Conservation (phyloP, 768 basidiomycete species). For the Leccinum disarticulatum region DNA sequence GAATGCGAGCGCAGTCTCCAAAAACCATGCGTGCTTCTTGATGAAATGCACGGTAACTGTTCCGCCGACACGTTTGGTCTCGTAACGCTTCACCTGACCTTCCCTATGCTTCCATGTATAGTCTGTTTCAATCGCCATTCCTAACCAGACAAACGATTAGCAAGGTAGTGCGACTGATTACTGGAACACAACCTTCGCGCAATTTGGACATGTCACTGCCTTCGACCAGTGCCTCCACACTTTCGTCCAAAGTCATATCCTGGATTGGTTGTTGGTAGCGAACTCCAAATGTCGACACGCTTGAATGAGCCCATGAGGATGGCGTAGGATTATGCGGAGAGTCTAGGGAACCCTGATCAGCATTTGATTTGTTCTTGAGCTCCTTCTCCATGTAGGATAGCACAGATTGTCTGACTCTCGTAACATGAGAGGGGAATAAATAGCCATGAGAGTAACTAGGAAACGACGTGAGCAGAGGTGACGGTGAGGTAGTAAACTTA, state of each 20-base stretch:
- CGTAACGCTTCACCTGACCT: conserved; percentile 63
- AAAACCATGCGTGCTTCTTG: conserved; percentile 96
- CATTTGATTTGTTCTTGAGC: conserved; percentile 37
- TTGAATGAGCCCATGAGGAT: conserved; percentile 73
- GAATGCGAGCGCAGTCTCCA: conserved; percentile 89
- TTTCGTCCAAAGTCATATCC: conserved; percentile 63
- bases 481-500: neutral
- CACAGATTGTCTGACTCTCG: conserved; percentile 61
- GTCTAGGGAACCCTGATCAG: conserved; percentile 20
- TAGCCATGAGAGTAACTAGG: conserved; percentile 92
- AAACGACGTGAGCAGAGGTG: conserved; percentile 8
- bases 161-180: neutral
- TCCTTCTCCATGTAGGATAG: conserved; percentile 49
- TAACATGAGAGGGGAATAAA: conserved; percentile 86
- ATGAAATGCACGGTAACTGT: conserved; percentile 96
- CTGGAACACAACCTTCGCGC: conserved; percentile 51
- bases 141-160: conserved; percentile 34
- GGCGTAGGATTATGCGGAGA: conserved; percentile 42
- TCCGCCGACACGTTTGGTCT: conserved; percentile 76
- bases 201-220: conserved; percentile 81
- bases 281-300: conserved; percentile 80
- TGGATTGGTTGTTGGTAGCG: conserved; percentile 69
- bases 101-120: conserved; percentile 75
- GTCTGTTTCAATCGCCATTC: conserved; percentile 55
- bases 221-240: conserved; percentile 91